Evolutionary conservation across 805 yeast species (phyloP), one percentile per base, ranked within the genome.

Genomic region (Pichia heedii): DNA sequence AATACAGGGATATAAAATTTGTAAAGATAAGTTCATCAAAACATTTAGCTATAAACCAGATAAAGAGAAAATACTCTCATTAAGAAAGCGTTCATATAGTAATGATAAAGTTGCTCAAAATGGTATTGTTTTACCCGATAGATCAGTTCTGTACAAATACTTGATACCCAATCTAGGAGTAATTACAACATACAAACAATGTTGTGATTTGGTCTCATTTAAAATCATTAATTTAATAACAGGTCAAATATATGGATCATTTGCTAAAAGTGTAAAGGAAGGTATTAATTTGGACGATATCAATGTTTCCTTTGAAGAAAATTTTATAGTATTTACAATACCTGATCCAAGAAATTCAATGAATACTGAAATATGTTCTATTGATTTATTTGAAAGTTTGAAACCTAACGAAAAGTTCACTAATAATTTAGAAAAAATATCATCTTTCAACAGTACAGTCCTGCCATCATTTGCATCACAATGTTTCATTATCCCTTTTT

Each of bases 71-170:
- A 58, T 79, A 32, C 54, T 71, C 2, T 66, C 70, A 0, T 57
- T 66, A 27, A 64, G 69, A 0, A 35, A 58, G 2, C 68, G 76
- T 44, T 66, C 66, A 37, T 62, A 64, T 3, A 58, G 57, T 10
- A 62, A 60, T 13, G 73, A 67, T 18, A 52, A 57, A 12, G 65
- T 71, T 5, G 77, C 81, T 0, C 80, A 81, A 13, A 58, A 81
- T 39, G 97, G 95, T 9, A 70, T 75, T 22, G 75, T 83, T 0
- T 63, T 84, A 24, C 80, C 81, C 19, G 79, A 83, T 52, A 73
- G 86, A 56, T 69, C 80, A 1, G 90, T 86, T 1, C 63, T 87
- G 33, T 87, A 89, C 73, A 93, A 90, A 61, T 89, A 83, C 58
- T 63, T 89, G 47, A 72, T 84, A 54, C 95, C 94, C 19, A 77